Evolutionary conservation across 352 stramenopile genomes (phyloP), one percentile per base, ranked within the genome.

Genomic region (Elongisporangium prolatum): DNA sequence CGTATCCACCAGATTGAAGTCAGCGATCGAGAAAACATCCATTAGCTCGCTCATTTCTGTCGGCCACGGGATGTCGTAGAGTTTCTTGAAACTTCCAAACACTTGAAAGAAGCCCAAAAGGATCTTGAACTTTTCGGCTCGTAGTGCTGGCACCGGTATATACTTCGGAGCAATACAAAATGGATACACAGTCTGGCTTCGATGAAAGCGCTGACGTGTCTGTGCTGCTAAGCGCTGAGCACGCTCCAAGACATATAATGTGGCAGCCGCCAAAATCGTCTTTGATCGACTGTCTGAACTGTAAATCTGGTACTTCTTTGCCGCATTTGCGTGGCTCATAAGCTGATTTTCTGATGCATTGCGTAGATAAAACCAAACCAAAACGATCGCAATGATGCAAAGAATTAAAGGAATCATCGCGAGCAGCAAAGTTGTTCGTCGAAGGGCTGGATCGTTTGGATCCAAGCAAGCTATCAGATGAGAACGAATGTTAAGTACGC

Each of bases 121-220:
- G 37, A 91, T 91, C 66, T 91, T 91, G 52, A 91, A 82, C 54
- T 91, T 91, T 25, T 91, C 82, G 3, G 79, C 65, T 9, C 76
- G 71, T 38, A 82, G 77, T 11, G 62, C 20, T 16, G 76, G 67
- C 6, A 68, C 59, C 20, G 63, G 40, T 5, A 67, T 56, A 9
- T 18, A 5, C 3, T 52, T 54, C 1, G 61, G 77, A 7, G 62
- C 53, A 24, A 89, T 88, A 0, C 65, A 48, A 50, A 91, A 91
- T 21, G 84, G 54, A 17, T 40, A 61, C 5, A 24, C 51, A 0
- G 11, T 28, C 1, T 49, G 40, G 5, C 25, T 44, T 1, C 47
- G 21, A 9, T 40, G 54, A 22, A 65, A 21, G 17, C 62, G 48
- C 11, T 48, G 34, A 0, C 63, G 38, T 28, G 40, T 7, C 9